These are phyloP conservation scores for Candida arabinofermentans DNA, from an alignment of 805 yeast species.

Conservation along the genomic window DNA sequence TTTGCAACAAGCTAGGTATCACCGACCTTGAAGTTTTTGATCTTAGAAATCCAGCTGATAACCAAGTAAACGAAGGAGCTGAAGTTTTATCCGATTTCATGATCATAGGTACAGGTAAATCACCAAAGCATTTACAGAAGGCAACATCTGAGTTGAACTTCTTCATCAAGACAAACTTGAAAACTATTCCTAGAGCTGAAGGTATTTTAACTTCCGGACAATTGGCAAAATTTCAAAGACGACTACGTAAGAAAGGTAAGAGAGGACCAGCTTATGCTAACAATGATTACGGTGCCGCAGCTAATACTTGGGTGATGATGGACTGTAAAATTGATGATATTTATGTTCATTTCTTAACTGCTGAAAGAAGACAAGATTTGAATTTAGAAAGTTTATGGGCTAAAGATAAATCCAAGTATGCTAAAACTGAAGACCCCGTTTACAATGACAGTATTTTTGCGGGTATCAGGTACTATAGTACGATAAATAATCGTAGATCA, in stretches of 20 bases:
- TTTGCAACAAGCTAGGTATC: slow-evolving; percentile 63
- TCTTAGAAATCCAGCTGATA: slow-evolving; percentile 38
- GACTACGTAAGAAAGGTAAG: slow-evolving; percentile 51
- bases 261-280: slow-evolving; percentile 50
- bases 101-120: slow-evolving; percentile 72
- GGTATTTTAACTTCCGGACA: slow-evolving; percentile 65
- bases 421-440: slow-evolving; percentile 12
- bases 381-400: slow-evolving; percentile 69
- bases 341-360: slow-evolving; percentile 68
- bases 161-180: slow-evolving; percentile 50
- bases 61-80: slow-evolving; percentile 26
- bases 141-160: slow-evolving; percentile 59
- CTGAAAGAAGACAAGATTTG: slow-evolving; percentile 60
- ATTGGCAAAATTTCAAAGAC: slow-evolving; percentile 45
- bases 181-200: slow-evolving; percentile 52
- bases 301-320: slow-evolving; percentile 82
- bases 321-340: slow-evolving; percentile 63
- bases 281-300: slow-evolving; percentile 50
- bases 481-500: slow-evolving; percentile 11
- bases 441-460: slow-evolving; percentile 40
- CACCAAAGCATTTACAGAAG: slow-evolving; percentile 68
- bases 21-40: slow-evolving; percentile 62
- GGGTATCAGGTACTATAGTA: slow-evolving; percentile 45
- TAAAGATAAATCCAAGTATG: slow-evolving; percentile 15
- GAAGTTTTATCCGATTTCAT: slow-evolving; percentile 42